A percentile compares a stretch with the other conserved stretches of the same genome.
phyloP scores from a whole-genome alignment of 2,329 filamentous ascomycete species.

The Dichotomopilus funicola region DNA sequence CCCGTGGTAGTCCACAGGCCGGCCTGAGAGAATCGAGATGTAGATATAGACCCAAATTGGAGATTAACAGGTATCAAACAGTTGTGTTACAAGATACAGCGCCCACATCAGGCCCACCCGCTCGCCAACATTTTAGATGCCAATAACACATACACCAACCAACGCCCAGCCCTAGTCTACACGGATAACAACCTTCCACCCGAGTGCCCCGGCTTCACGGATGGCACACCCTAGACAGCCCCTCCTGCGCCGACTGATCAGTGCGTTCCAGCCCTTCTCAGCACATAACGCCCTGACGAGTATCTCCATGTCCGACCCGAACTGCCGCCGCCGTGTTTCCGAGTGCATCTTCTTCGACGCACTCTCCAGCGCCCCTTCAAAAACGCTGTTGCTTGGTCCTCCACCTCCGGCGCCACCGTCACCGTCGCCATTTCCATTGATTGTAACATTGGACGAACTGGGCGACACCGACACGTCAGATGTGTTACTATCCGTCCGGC shows the following conservation, averaged over 20 bases:
- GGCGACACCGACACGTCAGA: slow-evolving; percentile 7
- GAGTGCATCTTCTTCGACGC: slow-evolving; percentile 48
- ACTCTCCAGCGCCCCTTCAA: slow-evolving; percentile 26
- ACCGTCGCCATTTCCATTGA: not conserved
- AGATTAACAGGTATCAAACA: not conserved
- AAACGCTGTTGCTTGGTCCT: not conserved
- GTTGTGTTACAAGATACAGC: not conserved
- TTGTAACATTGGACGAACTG: slow-evolving; percentile 14
- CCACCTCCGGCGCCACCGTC: not conserved
- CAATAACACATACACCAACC: not conserved
- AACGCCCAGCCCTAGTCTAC: slow-evolving; percentile 37
- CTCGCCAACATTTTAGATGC: not conserved
- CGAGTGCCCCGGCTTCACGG: slow-evolving; percentile 64
- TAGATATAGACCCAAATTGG: not conserved
- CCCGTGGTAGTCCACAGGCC: no score
- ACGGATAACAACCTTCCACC: slow-evolving; percentile 60
- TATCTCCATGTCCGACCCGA: slow-evolving; percentile 61
- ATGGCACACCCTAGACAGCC: slow-evolving; percentile 70
- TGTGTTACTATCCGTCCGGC: slow-evolving; percentile 27
- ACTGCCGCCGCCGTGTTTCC: slow-evolving; percentile 50
- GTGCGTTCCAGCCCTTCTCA: slow-evolving; percentile 65
- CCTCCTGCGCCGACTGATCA: slow-evolving; percentile 60
- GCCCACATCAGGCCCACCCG: not conserved
- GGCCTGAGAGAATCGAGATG: no score
- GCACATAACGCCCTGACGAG: slow-evolving; percentile 67